Conservation (phyloP, 1,284 basidiomycete species). For the Exsudoporus floridanus region DNA sequence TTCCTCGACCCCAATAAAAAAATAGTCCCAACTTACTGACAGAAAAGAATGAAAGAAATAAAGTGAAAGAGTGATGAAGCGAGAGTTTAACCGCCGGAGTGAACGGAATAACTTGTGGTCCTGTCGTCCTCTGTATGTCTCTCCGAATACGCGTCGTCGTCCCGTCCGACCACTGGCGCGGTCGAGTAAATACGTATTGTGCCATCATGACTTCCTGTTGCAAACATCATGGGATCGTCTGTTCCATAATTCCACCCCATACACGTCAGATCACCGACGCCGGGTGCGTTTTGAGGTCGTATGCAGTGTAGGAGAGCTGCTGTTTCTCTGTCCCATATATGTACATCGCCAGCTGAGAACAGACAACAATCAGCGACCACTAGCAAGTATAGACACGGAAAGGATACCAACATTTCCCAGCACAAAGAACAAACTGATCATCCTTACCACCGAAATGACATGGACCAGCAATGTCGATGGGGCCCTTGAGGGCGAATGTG, state of each 20-base stretch:
- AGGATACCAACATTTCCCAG: constrained; percentile 59
- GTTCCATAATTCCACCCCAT: constrained; percentile 73
- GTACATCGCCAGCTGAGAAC: constrained; percentile 70
- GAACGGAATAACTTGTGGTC: constrained; percentile 28
- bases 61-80: constrained; percentile 1
- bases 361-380: constrained; percentile 6
- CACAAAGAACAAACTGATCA: constrained; percentile 73
- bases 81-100: constrained; percentile 28
- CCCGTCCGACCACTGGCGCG: constrained; percentile 21
- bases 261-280: constrained; percentile 67
- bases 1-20: constrained; percentile 18
- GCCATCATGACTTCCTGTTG: constrained; percentile 75
- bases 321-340: constrained; percentile 82
- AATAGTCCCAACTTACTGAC: constrained; percentile 2
- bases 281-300: constrained; percentile 44
- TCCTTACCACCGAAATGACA: constrained; percentile 78
- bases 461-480: constrained; percentile 73
- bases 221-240: constrained; percentile 73
- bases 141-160: constrained; percentile 30
- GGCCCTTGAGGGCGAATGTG: constrained; percentile 67
- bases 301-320: constrained; percentile 66
- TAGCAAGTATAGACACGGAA: constrained; percentile 5
- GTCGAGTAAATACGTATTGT: constrained; percentile 68
- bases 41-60: not conserved
- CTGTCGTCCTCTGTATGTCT: constrained; percentile 29